A percentile compares a stretch with the other conserved stretches of the same genome.
Conservation (phyloP, 164 flowering plant species). For the Malania oleifera region DNA sequence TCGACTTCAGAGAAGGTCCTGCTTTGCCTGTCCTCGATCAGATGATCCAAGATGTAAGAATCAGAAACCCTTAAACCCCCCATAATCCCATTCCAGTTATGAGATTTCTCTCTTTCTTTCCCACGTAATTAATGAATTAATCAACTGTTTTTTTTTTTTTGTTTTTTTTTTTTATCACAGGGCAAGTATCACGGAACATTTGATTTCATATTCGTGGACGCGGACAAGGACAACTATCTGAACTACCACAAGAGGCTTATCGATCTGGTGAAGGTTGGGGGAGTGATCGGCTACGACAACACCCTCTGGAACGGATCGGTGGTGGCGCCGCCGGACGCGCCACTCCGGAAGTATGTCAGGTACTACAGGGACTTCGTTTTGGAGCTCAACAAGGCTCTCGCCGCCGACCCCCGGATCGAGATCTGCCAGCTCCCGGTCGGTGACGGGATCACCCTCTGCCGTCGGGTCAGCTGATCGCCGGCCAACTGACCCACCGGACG, state of each 20-base stretch:
- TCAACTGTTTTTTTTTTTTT: not conserved
- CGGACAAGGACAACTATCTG: constrained; percentile 92
- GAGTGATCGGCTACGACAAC: constrained; percentile 95
- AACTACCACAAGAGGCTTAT: constrained; percentile 94
- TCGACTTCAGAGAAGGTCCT: constrained; percentile 93
- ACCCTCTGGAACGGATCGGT: constrained; percentile 97
- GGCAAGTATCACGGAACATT: constrained; percentile 64
- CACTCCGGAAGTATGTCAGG: constrained; percentile 78
- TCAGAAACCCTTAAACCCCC: not conserved
- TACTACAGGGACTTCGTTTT: constrained; percentile 88
- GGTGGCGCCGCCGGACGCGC: constrained; percentile 88
- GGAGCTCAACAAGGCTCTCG: constrained; percentile 91
- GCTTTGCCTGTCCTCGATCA: constrained; percentile 88
- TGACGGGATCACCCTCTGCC: constrained; percentile 93
- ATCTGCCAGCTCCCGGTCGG: constrained; percentile 96
- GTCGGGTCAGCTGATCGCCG: constrained; percentile 74
- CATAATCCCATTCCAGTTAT: too few relatives aligned
- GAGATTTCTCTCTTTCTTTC: not conserved
- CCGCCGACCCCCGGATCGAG: constrained; percentile 88
- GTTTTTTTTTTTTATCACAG: constrained; percentile 26
- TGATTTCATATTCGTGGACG: constrained; percentile 96
- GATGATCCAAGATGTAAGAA: constrained; percentile 66
- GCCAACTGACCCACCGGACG: too few relatives aligned
- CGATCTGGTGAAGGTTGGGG: constrained; percentile 85
- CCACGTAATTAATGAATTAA: too few relatives aligned